Percentiles rank a stretch among this genome's conserved stretches.
phyloP scores from a whole-genome alignment of 495 filamentous ascomycete species.

The Penicillium goetzii region DNA sequence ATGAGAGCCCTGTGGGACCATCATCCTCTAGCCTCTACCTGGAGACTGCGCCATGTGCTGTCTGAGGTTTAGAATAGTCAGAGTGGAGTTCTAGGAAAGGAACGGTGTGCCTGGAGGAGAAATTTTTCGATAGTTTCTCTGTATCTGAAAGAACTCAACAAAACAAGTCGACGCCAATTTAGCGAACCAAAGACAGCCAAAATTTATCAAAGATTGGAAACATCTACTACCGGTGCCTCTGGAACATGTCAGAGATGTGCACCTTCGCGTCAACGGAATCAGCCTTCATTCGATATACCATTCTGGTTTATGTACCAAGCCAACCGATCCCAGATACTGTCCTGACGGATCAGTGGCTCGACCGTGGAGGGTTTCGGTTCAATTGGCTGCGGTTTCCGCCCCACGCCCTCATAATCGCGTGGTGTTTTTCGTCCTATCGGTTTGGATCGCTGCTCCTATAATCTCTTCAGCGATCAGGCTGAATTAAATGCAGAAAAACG shows the following conservation, averaged over 20 bases:
- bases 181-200: too few species aligned
- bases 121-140: too few species aligned
- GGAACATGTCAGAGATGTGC: too few species aligned
- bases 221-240: not conserved
- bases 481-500: not conserved
- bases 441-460: constrained; percentile 6
- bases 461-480: constrained; percentile 1
- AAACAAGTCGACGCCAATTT: too few species aligned
- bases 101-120: too few species aligned
- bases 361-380: not conserved
- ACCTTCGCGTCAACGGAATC: too few species aligned
- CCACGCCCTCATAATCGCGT: constrained; percentile 1
- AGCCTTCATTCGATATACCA: not conserved
- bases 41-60: too few species aligned
- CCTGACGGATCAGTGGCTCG: constrained; percentile 1
- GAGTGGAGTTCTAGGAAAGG: not conserved
- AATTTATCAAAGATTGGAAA: too few species aligned
- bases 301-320: constrained; percentile 2
- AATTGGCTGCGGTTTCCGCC: not conserved
- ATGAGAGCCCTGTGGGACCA: not conserved
- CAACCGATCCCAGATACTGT: not conserved
- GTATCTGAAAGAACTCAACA: too few species aligned
- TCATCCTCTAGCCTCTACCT: not conserved
- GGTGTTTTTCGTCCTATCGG: constrained; percentile 2
- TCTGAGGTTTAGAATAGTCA: too few species aligned